Percentiles rank a stretch among this genome's conserved stretches.
Evolutionary conservation across 73 alveolate species (phyloP).

Genomic region (Halteria grandinella): DNA sequence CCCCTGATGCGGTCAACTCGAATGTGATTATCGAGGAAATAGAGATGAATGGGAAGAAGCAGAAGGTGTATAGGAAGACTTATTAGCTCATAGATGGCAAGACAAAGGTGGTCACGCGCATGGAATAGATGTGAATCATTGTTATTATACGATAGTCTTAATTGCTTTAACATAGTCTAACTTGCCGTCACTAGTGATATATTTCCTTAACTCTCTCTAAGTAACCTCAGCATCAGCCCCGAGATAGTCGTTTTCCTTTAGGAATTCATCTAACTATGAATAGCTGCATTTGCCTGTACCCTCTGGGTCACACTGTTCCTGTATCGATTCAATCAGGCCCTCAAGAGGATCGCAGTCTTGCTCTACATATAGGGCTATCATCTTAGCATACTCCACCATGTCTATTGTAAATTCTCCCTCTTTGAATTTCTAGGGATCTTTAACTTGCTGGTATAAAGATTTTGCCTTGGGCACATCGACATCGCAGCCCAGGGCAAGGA

Average conservation of each 20-base stretch:
- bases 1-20: conserved; percentile 47
- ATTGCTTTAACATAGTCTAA: conserved; percentile 20
- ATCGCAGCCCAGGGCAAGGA: conserved; percentile 20
- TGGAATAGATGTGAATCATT: neutral
- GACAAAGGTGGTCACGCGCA: conserved; percentile 26
- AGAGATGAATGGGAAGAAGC: conserved; percentile 62
- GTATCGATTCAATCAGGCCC: conserved; percentile 12
- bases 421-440: neutral
- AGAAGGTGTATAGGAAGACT: conserved; percentile 49
- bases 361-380: conserved; percentile 13
- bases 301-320: conserved; percentile 9
- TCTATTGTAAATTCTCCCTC: neutral
- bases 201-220: neutral
- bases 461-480: neutral
- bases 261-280: neutral
- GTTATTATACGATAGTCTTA: conserved; percentile 5
- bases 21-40: conserved; percentile 46
- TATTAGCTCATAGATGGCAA: conserved; percentile 45
- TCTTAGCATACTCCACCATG: conserved; percentile 6
- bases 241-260: conserved; percentile 25
- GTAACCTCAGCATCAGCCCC: conserved; percentile 27
- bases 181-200: neutral
- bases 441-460: neutral
- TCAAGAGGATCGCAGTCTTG: conserved; percentile 38
- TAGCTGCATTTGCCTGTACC: conserved; percentile 25